Percentiles rank a stretch among this genome's conserved stretches.
These are phyloP conservation scores for Ustilago nuda DNA, from an alignment of 1,284 basidiomycete genomes.

Conservation along the genomic window DNA sequence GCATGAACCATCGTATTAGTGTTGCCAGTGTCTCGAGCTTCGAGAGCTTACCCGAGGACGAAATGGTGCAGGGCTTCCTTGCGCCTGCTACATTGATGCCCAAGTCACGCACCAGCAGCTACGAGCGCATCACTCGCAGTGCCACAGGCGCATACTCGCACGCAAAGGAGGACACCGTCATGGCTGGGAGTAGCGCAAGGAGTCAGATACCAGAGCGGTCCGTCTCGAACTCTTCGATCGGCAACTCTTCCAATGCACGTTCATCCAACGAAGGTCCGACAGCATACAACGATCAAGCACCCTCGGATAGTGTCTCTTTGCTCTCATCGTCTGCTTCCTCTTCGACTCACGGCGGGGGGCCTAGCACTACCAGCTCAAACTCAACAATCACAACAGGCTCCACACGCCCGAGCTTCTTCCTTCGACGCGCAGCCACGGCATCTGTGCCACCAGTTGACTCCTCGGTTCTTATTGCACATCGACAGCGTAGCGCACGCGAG, in stretches of 20 bases:
- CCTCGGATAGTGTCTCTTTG: slow-evolving; percentile 12
- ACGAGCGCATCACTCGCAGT: slow-evolving; percentile 32
- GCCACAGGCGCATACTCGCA: slow-evolving; percentile 6
- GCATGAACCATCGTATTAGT: slow-evolving; percentile 51
- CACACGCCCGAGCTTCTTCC: slow-evolving; percentile 35
- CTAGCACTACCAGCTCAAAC: slow-evolving; percentile 24
- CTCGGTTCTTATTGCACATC: slow-evolving; percentile 34
- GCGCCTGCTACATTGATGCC: slow-evolving; percentile 16
- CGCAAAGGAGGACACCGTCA: slow-evolving; percentile 8
- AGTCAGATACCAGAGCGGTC: slow-evolving; percentile 16
- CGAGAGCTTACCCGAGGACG: slow-evolving; percentile 63
- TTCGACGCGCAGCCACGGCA: slow-evolving; percentile 41
- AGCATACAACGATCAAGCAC: slow-evolving; percentile 1
- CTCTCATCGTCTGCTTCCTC: slow-evolving; percentile 25
- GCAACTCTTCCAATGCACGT: slow-evolving; percentile 16
- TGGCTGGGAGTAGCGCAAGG: background rate
- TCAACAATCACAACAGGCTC: slow-evolving; percentile 47
- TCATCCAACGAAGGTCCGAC: slow-evolving; percentile 10
- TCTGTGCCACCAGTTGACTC: slow-evolving; percentile 20
- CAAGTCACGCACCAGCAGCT: slow-evolving; percentile 30
- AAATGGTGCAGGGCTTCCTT: slow-evolving; percentile 47
- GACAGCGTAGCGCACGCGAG: slow-evolving; percentile 53
- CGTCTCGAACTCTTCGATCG: slow-evolving; percentile 14
- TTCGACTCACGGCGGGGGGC: slow-evolving; percentile 27
- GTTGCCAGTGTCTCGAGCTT: slow-evolving; percentile 60